phyloP scores from a whole-genome alignment of 2,329 filamentous ascomycete species.

The Dactylellina parvicollis region DNA sequence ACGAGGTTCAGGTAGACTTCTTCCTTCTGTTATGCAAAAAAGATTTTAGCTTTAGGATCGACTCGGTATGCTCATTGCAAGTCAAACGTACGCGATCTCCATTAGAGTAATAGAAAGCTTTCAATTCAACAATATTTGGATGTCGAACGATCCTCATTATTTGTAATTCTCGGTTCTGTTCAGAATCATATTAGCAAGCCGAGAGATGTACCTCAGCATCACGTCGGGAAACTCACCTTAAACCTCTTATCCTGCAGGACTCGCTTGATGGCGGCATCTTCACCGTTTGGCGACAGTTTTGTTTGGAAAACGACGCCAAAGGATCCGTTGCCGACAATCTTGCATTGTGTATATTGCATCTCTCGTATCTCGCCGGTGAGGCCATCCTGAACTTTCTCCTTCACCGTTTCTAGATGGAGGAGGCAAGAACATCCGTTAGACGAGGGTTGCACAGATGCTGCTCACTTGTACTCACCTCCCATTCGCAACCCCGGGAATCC shows the following conservation, averaged over 20 bases:
- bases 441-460: constrained; percentile 57
- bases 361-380: constrained; percentile 95
- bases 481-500: constrained; percentile 88
- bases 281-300: constrained; percentile 95
- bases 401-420: constrained; percentile 81
- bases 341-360: constrained; percentile 98
- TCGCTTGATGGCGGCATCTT: constrained; percentile 98
- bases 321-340: constrained; percentile 98
- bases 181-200: constrained; percentile 43
- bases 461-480: constrained; percentile 78
- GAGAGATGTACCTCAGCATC: not conserved
- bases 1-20: constrained; percentile 99
- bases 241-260: constrained; percentile 99
- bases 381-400: constrained; percentile 98
- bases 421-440: constrained; percentile 51
- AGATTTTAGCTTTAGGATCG: constrained; percentile 1
- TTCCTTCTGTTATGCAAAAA: constrained; percentile 75
- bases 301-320: constrained; percentile 99
- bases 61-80: not conserved
- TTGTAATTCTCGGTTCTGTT: constrained; percentile 94
- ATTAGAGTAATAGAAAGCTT: constrained; percentile 99
- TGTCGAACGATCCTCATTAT: constrained; percentile 99
- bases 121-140: constrained; percentile 97
- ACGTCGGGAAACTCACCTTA: constrained; percentile 73
- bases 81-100: constrained; percentile 83